Conservation (phyloP, 495 filamentous ascomycete species). For the Podospora pseudopauciseta region DNA sequence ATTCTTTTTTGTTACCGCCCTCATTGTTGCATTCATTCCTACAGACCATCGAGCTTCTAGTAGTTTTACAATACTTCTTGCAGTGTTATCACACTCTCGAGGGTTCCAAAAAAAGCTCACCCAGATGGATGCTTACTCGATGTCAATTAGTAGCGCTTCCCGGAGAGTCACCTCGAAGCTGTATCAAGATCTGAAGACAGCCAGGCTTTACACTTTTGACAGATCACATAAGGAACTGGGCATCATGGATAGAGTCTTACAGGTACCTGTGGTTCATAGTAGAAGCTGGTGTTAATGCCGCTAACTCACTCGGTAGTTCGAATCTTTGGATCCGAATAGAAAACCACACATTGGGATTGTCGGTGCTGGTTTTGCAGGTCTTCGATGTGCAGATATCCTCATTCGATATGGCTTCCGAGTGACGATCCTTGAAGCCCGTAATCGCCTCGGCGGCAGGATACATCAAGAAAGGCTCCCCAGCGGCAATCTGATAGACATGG, state of each 20-base stretch:
- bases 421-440: conserved; percentile 79
- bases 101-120: neutral
- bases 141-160: conserved; percentile 44
- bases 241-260: conserved; percentile 29
- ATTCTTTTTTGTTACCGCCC: neutral
- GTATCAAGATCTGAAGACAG: conserved; percentile 45
- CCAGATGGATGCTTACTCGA: conserved; percentile 50
- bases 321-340: conserved; percentile 31
- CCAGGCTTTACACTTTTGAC: conserved; percentile 16
- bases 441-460: conserved; percentile 81
- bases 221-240: conserved; percentile 21
- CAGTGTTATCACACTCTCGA: neutral
- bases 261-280: conserved; percentile 18
- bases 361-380: conserved; percentile 82
- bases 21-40: neutral
- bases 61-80: neutral
- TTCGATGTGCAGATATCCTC: conserved; percentile 81
- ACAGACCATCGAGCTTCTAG: neutral
- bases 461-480: conserved; percentile 47
- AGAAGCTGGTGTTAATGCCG: neutral
- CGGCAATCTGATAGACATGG: conserved; percentile 57
- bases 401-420: conserved; percentile 74
- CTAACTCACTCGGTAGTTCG: conserved; percentile 27
- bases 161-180: conserved; percentile 42
- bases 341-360: conserved; percentile 63